Percentiles rank a stretch among this genome's conserved stretches.
Conservation (phyloP, 176 grass and related monocot genomes). For the Juncus effusus region DNA sequence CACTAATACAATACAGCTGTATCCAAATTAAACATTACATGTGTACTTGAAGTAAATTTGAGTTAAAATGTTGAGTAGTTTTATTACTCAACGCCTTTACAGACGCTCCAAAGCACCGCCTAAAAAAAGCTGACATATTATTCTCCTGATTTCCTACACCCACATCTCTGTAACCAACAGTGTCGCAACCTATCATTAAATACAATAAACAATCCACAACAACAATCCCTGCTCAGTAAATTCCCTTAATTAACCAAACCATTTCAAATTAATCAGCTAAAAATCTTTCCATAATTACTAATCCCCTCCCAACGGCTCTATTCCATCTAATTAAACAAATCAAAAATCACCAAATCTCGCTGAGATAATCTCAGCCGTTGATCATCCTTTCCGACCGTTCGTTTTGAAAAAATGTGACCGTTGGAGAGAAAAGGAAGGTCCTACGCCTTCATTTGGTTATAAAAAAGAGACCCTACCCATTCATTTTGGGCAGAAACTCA, state of each 20-base stretch:
- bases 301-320: constrained; percentile 51
- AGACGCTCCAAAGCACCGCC: too few relatives aligned
- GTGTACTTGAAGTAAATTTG: too few relatives aligned
- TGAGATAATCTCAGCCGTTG: constrained; percentile 27
- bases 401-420: constrained; percentile 41
- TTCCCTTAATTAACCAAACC: constrained; percentile 5
- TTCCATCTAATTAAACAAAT: not conserved
- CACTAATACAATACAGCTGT: too few relatives aligned
- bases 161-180: too few relatives aligned
- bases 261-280: not conserved
- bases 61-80: too few relatives aligned
- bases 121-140: too few relatives aligned
- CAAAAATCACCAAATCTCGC: not conserved
- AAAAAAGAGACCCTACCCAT: constrained; percentile 2
- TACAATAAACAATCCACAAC: not conserved
- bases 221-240: constrained; percentile 15
- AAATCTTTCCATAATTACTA: not conserved
- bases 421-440: constrained; percentile 42
- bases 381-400: constrained; percentile 29
- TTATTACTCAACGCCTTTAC: too few relatives aligned
- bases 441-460: constrained; percentile 35
- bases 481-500: not conserved
- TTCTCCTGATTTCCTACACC: too few relatives aligned
- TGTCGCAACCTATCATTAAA: not conserved
- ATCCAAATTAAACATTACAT: too few relatives aligned